Evolutionary conservation across 495 filamentous ascomycete species (phyloP).

Genomic region (Penicillium goetzii): DNA sequence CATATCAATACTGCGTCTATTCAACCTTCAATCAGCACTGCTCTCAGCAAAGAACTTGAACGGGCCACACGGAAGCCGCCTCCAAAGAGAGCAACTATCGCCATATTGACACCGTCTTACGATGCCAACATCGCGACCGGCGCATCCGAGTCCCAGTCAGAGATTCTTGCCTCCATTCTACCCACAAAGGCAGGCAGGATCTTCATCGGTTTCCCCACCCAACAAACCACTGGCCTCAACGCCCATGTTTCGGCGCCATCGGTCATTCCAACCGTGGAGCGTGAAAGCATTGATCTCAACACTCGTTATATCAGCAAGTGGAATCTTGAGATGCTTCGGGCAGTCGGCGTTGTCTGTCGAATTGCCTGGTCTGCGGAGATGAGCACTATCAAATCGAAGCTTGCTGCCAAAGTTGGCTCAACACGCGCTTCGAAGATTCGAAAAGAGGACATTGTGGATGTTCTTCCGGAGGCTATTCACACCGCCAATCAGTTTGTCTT

Average conservation of each 20-base stretch:
- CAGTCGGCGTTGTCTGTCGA: slow-evolving; percentile 86
- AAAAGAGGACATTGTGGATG: slow-evolving; percentile 62
- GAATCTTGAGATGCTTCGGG: slow-evolving; percentile 94
- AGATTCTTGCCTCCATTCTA: slow-evolving; percentile 88
- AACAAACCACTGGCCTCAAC: slow-evolving; percentile 91
- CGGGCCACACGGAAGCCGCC: slow-evolving; percentile 96
- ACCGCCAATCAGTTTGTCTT: slow-evolving; percentile 76
- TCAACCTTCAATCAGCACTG: slow-evolving; percentile 65
- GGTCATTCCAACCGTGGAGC: slow-evolving; percentile 97
- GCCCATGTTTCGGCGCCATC: slow-evolving; percentile 98
- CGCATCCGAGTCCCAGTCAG: slow-evolving; percentile 60
- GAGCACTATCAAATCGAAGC: slow-evolving; percentile 63
- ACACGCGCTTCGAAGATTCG: slow-evolving; percentile 58
- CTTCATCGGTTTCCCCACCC: slow-evolving; percentile 97
- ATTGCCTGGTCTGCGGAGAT: slow-evolving; percentile 88
- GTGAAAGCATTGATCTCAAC: slow-evolving; percentile 95
- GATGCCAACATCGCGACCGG: slow-evolving; percentile 75
- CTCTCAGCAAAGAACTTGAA: slow-evolving; percentile 85
- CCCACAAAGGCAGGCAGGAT: slow-evolving; percentile 86
- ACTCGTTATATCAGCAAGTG: slow-evolving; percentile 90
- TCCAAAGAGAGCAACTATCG: slow-evolving; percentile 79
- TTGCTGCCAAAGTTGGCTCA: slow-evolving; percentile 34
- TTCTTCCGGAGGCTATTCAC: slow-evolving; percentile 79
- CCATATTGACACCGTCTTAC: slow-evolving; percentile 87
- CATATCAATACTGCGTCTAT: slow-evolving; percentile 83